Conservation (phyloP, 164 flowering plant species). For the Aristolochia contorta region DNA sequence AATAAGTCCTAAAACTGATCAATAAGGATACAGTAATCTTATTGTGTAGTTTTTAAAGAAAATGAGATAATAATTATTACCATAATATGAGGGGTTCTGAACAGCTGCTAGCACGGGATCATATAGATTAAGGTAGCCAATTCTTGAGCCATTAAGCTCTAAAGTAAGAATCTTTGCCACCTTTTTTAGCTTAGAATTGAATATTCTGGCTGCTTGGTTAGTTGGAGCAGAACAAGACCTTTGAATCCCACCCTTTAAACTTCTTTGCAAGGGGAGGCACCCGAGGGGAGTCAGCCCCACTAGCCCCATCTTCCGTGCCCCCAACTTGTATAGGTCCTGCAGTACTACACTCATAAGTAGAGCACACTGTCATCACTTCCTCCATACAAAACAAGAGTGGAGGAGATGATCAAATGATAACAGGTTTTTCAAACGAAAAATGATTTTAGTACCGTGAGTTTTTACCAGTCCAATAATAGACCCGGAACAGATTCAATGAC, state of each 20-base stretch:
- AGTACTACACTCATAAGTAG: background rate
- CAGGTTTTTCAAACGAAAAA: no score
- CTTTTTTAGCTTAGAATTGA: background rate
- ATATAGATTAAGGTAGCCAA: background rate
- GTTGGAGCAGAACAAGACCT: background rate
- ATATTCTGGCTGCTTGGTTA: background rate
- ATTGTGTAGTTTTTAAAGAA: background rate
- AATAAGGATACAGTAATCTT: background rate
- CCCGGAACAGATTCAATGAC: no score
- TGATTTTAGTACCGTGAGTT: no score
- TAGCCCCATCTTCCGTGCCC: background rate
- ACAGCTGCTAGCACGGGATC: background rate
- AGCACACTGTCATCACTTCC: no score
- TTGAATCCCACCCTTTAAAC: background rate
- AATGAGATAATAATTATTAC: background rate
- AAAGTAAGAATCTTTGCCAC: background rate
- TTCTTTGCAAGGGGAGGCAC: slow-evolving; percentile 4
- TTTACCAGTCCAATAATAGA: no score
- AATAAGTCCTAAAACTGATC: background rate
- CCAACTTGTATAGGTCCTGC: slow-evolving; percentile 1
- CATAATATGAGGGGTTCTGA: background rate
- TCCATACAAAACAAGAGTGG: no score
- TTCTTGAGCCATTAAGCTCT: background rate
- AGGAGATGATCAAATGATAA: no score
- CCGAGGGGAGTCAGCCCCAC: slow-evolving; percentile 5